Conservation (phyloP, 768 basidiomycete species). For the Austroboletus eburneus region DNA sequence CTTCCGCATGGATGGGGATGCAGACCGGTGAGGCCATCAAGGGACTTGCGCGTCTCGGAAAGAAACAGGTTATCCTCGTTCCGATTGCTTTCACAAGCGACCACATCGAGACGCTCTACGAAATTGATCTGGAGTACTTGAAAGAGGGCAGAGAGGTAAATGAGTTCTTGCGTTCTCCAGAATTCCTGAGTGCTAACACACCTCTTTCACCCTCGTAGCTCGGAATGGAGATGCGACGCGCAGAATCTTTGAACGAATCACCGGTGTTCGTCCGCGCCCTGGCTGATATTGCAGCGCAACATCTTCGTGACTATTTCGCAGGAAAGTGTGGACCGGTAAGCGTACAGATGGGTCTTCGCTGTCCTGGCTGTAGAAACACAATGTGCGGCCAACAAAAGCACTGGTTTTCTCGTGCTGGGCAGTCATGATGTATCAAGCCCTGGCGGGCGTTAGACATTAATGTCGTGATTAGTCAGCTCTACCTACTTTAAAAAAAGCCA, state of each 20-base stretch:
- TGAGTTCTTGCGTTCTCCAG: background rate
- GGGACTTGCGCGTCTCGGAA: slow-evolving; percentile 72
- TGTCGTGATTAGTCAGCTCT: slow-evolving; percentile 28
- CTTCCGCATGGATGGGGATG: slow-evolving; percentile 97
- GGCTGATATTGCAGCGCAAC: slow-evolving; percentile 83
- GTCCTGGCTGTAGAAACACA: slow-evolving; percentile 90
- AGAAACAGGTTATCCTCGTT: slow-evolving; percentile 75
- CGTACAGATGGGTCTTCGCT: slow-evolving; percentile 79
- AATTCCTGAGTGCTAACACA: background rate
- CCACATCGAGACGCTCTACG: slow-evolving; percentile 97
- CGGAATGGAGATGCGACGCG: slow-evolving; percentile 85
- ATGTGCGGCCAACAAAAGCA: slow-evolving; percentile 84
- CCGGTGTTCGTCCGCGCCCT: slow-evolving; percentile 94
- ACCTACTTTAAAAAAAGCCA: background rate
- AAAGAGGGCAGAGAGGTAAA: slow-evolving; percentile 87
- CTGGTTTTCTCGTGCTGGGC: slow-evolving; percentile 83
- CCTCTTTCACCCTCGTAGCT: slow-evolving; percentile 45
- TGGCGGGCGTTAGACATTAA: background rate
- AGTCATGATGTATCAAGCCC: slow-evolving; percentile 28
- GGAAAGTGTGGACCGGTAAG: slow-evolving; percentile 63
- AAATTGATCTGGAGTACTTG: slow-evolving; percentile 91
- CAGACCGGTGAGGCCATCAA: slow-evolving; percentile 91
- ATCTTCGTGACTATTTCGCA: slow-evolving; percentile 59
- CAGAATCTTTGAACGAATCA: slow-evolving; percentile 90
- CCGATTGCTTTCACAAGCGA: slow-evolving; percentile 99